phyloP scores from a whole-genome alignment of 352 stramenopile species.

The Globisporangium cylindrosporum region DNA sequence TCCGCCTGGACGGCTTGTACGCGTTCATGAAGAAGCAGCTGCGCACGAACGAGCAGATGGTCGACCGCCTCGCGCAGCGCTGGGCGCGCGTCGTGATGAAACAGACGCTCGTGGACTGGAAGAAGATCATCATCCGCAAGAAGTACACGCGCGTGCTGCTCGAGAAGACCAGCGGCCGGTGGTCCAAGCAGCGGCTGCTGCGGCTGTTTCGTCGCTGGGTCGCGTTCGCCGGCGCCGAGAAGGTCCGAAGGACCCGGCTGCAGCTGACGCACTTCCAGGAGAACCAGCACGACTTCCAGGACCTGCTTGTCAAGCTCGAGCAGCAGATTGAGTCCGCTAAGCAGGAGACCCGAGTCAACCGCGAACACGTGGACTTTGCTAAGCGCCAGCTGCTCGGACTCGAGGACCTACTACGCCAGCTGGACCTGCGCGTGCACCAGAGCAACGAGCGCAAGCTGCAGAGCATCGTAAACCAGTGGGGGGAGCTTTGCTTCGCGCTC shows the following conservation, averaged over 20 bases:
- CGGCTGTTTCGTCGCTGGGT: slow-evolving; percentile 48
- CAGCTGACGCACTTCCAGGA: slow-evolving; percentile 52
- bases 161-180: slow-evolving; percentile 50
- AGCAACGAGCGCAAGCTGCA: slow-evolving; percentile 64
- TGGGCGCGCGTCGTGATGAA: slow-evolving; percentile 49
- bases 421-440: slow-evolving; percentile 42
- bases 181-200: slow-evolving; percentile 44
- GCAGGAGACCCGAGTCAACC: slow-evolving; percentile 40
- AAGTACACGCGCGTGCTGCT: slow-evolving; percentile 72
- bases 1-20: slow-evolving; percentile 39
- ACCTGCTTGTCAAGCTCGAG: slow-evolving; percentile 47
- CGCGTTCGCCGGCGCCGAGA: slow-evolving; percentile 33
- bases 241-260: slow-evolving; percentile 27
- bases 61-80: slow-evolving; percentile 51
- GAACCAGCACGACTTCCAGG: slow-evolving; percentile 45
- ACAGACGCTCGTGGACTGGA: slow-evolving; percentile 66
- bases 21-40: slow-evolving; percentile 55
- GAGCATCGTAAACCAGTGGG: slow-evolving; percentile 64
- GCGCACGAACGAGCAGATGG: slow-evolving; percentile 58
- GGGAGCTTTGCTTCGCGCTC: slow-evolving; percentile 49
- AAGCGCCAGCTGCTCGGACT: slow-evolving; percentile 55
- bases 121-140: slow-evolving; percentile 67
- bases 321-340: slow-evolving; percentile 50
- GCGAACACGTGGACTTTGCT: slow-evolving; percentile 59
- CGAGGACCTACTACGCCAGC: slow-evolving; percentile 48